Evolutionary conservation across 305 asterid species (phyloP), one percentile per base, ranked within the genome.

Genomic region (Fraxinus platypoda): DNA sequence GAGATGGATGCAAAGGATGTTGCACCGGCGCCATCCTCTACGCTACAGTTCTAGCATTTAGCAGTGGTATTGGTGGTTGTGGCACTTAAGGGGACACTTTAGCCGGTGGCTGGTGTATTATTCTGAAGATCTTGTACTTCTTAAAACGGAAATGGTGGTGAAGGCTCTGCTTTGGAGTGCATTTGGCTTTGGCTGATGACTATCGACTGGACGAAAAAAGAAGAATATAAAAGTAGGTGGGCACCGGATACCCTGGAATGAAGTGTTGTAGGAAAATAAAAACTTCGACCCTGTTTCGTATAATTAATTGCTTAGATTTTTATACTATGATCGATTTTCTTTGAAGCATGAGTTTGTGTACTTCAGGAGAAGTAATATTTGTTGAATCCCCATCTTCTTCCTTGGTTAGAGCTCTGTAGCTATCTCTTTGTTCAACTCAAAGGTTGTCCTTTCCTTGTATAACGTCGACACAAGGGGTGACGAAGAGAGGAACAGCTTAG

Each of bases 1-100:
- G 88, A 86, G 97, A 81, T 95, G 99, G 99, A 91, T 95, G 83
- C 99, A 95, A 80, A 87, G 99, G 84, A 87, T 90, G 84, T 80
- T 94, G 86, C 93, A 94, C 66, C 89, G 92, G 17, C 92, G 88
- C 1, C 88, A 89, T 79, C 99, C 99, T n/a, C 75, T 90, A 78
- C 92, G 93, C 17, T 95, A 94, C 64, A 66, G 81, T 86, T 86
- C 89, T n/a, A 88, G 89, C 64, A 76, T 88, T 81, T 92, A 78
- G 85, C 6, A 12, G 52, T 2, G 43, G 41, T 73, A 9, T 23
- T 64, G 31, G 30, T 64, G 34, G 34, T 11, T 25, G 13, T 62
- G 68, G 23, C 9, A 9, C 59, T 74, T 19, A 66, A 13, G 73
- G 52, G 17, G 4, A 41, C 52, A 41, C 52, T 41, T 41, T 49